A percentile compares a stretch with the other conserved stretches of the same genome.
Conservation (phyloP, 2,329 filamentous ascomycete genomes). For the Alternaria postmessia region DNA sequence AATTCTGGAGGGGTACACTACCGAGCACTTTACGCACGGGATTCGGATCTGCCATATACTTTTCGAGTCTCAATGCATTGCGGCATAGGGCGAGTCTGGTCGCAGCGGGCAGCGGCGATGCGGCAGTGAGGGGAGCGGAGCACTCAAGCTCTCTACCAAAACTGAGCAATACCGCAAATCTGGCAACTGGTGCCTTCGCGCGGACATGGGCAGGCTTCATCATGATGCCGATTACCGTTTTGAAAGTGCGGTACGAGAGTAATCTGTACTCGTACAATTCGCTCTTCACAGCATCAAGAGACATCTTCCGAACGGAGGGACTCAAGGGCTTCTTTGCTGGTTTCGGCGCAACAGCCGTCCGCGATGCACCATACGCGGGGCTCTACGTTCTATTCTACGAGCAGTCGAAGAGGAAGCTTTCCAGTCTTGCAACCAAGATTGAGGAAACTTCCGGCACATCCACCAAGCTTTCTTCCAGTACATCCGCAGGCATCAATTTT, state of each 20-base stretch:
- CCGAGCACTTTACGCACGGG: constrained; percentile 94
- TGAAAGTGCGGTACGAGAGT: constrained; percentile 96
- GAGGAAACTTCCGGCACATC: constrained; percentile 38
- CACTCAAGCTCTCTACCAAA: constrained; percentile 79
- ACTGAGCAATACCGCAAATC: constrained; percentile 83
- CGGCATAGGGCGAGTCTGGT: constrained; percentile 68
- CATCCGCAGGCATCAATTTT: constrained; percentile 81
- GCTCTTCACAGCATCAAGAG: constrained; percentile 72
- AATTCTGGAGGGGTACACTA: constrained; percentile 90
- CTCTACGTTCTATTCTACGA: constrained; percentile 96
- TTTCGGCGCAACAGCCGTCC: constrained; percentile 89
- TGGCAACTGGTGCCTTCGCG: constrained; percentile 83
- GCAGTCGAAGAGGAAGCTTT: constrained; percentile 74
- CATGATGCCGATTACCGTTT: constrained; percentile 94
- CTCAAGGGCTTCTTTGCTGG: constrained; percentile 88
- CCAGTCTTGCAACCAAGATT: constrained; percentile 39
- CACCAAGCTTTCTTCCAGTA: constrained; percentile 34
- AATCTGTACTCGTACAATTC: constrained; percentile 85
- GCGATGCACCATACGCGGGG: constrained; percentile 96
- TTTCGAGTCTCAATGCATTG: constrained; percentile 83
- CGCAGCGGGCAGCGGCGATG: constrained; percentile 26
- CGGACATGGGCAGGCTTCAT: constrained; percentile 87
- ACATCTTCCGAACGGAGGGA: constrained; percentile 78
- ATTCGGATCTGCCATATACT: constrained; percentile 92
- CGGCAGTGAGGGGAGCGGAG: constrained; percentile 22